Evolutionary conservation across 495 filamentous ascomycete genomes (phyloP).

Genomic region (Tuber brumale): DNA sequence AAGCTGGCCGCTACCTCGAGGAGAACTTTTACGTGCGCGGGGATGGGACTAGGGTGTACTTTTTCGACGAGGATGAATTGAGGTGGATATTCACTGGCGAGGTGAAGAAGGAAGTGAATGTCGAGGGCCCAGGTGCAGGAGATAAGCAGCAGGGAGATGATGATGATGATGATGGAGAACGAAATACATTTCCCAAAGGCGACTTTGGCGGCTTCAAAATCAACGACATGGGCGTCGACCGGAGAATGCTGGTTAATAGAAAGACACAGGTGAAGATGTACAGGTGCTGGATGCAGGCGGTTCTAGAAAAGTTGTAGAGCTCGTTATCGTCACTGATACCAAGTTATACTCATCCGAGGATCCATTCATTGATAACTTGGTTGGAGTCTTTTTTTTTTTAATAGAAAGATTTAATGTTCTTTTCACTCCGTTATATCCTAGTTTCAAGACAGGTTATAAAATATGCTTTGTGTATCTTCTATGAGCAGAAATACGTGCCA

Average conservation of each 20-base stretch:
- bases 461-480: background rate
- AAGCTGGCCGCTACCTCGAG: constrained; percentile 80
- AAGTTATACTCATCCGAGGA: background rate
- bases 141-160: constrained; percentile 1
- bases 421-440: background rate
- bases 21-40: constrained; percentile 97
- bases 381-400: background rate
- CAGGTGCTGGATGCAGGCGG: constrained; percentile 92
- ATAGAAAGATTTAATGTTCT: background rate
- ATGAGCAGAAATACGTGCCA: background rate
- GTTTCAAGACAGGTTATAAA: background rate
- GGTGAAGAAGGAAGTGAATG: constrained; percentile 18
- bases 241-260: constrained; percentile 84
- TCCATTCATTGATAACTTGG: background rate
- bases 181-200: constrained; percentile 28
- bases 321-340: background rate
- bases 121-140: background rate
- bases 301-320: constrained; percentile 66
- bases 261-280: constrained; percentile 93
- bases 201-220: constrained; percentile 53
- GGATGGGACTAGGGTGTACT: constrained; percentile 94
- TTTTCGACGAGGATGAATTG: constrained; percentile 84
- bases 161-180: constrained; percentile 19
- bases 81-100: constrained; percentile 64
- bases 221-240: constrained; percentile 69